Percentiles rank a stretch among this genome's conserved stretches.
Evolutionary conservation across 192 early-diverging fungal genomes (phyloP).

Genomic region (Dispira parvispora): DNA sequence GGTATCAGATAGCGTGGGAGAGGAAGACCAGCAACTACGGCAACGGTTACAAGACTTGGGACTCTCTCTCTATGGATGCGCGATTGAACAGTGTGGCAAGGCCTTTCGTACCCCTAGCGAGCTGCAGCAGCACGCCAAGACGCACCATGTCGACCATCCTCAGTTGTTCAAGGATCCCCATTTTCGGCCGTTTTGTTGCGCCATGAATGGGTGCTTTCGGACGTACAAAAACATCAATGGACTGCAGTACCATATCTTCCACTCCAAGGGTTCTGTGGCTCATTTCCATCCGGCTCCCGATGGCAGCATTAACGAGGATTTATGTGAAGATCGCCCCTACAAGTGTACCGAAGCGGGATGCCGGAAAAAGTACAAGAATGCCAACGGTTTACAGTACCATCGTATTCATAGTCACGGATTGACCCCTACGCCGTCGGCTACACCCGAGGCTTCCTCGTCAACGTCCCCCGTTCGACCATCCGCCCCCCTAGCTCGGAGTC

Average conservation of each 20-base stretch:
- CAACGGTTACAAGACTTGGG: conserved; percentile 23
- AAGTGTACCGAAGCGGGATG: conserved; percentile 38
- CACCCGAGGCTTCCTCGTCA: neutral
- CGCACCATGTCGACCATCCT: conserved; percentile 20
- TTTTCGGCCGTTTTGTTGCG: conserved; percentile 45
- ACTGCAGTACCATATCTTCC: conserved; percentile 59
- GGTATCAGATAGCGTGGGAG: neutral
- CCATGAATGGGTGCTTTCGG: conserved; percentile 43
- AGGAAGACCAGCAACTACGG: conserved; percentile 22
- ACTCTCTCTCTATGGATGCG: conserved; percentile 28
- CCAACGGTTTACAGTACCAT: conserved; percentile 55
- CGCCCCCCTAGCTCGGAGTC: neutral
- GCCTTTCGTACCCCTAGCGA: conserved; percentile 21
- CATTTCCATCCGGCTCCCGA: conserved; percentile 12
- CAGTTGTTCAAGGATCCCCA: conserved; percentile 10
- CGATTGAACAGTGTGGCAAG: conserved; percentile 19
- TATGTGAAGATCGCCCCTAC: conserved; percentile 21
- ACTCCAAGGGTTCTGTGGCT: conserved; percentile 26
- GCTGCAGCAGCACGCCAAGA: conserved; percentile 26
- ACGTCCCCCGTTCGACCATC: neutral
- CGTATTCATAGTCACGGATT: neutral
- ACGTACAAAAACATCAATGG: conserved; percentile 73
- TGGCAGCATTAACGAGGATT: conserved; percentile 11
- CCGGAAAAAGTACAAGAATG: conserved; percentile 49
- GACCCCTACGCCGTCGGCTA: neutral